Percentiles rank a stretch among this genome's conserved stretches.
These are phyloP conservation scores for Ophiognomonia clavigignenti-juglandacearum DNA, from an alignment of 2,329 filamentous ascomycete genomes.

Conservation along the genomic window DNA sequence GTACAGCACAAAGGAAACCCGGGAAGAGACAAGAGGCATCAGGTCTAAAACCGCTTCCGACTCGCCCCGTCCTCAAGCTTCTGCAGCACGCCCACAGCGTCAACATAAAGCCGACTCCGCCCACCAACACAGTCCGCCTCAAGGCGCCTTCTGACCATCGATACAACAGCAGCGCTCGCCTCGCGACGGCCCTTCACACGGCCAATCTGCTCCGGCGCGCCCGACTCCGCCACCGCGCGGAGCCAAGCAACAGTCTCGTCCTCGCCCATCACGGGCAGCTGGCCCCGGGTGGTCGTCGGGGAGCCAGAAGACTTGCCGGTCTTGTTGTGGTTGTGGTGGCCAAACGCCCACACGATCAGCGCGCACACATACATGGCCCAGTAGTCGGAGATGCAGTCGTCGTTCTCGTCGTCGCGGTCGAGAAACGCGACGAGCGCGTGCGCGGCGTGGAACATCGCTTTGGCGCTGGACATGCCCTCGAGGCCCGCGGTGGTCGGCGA, in stretches of 20 bases:
- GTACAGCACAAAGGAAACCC: too few relatives aligned
- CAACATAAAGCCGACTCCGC: conserved; percentile 45
- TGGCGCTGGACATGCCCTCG: conserved; percentile 32
- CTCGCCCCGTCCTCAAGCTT: conserved; percentile 43
- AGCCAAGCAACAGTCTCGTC: conserved; percentile 32
- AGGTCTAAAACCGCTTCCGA: conserved; percentile 35
- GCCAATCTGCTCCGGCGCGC: conserved; percentile 32
- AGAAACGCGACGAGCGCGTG: conserved; percentile 45
- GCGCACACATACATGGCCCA: conserved; percentile 54
- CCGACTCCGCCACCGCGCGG: conserved; percentile 34
- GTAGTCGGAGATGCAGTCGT: conserved; percentile 41
- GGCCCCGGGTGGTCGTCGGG: conserved; percentile 19
- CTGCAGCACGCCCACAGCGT: conserved; percentile 47
- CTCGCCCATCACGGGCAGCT: conserved; percentile 17
- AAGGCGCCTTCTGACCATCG: conserved; percentile 41
- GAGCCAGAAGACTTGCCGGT: conserved; percentile 8
- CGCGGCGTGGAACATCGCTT: conserved; percentile 46
- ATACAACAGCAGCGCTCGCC: conserved; percentile 38
- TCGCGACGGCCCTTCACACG: conserved; percentile 35
- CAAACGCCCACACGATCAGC: conserved; percentile 56
- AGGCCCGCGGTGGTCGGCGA: conserved; percentile 15
- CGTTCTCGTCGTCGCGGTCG: conserved; percentile 18
- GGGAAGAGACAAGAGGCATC: too few relatives aligned
- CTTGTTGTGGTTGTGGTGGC: conserved; percentile 31
- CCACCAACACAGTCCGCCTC: conserved; percentile 45